Evolutionary conservation across 2,329 filamentous ascomycete genomes (phyloP).

Genomic region (Clonostachys rhizophaga): DNA sequence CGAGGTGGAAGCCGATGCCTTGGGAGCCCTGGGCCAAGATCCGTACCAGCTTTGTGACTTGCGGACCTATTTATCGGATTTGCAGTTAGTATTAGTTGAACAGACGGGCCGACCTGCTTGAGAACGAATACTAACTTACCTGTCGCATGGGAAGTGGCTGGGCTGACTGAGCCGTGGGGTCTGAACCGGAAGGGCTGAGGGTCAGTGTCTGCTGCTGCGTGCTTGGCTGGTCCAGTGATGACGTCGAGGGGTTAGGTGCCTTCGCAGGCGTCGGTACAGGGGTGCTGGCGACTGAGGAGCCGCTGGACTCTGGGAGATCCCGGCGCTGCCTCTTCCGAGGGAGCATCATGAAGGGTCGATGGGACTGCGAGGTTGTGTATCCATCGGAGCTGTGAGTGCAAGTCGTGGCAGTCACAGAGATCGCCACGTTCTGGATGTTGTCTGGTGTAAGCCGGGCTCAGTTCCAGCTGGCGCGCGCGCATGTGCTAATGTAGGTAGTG

Average conservation of each 20-base stretch:
- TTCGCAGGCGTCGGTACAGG: neutral
- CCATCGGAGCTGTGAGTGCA: too few species aligned
- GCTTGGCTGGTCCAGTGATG: too few species aligned
- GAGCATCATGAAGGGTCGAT: constrained; percentile 3
- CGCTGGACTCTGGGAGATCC: constrained; percentile 1
- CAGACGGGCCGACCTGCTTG: neutral
- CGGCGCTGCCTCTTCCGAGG: constrained; percentile 5
- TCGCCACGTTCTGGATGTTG: too few species aligned
- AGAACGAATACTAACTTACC: neutral
- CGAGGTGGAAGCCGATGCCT: constrained; percentile 54
- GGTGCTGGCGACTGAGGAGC: neutral
- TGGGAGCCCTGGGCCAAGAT: constrained; percentile 51
- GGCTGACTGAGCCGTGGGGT: neutral
- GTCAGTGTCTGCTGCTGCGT: neutral
- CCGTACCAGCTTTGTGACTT: constrained; percentile 59
- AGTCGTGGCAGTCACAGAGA: too few species aligned
- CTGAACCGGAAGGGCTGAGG: neutral
- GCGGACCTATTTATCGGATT: constrained; percentile 30
- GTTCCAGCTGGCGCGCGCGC: too few species aligned
- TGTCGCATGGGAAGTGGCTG: neutral
- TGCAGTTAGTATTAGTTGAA: neutral
- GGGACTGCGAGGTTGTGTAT: too few species aligned
- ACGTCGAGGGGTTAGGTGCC: neutral
- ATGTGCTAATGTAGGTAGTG: too few species aligned
- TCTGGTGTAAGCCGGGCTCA: too few species aligned